These are phyloP conservation scores for Wolfiporia cocos DNA, from an alignment of 1,284 basidiomycete species.

Conservation along the genomic window DNA sequence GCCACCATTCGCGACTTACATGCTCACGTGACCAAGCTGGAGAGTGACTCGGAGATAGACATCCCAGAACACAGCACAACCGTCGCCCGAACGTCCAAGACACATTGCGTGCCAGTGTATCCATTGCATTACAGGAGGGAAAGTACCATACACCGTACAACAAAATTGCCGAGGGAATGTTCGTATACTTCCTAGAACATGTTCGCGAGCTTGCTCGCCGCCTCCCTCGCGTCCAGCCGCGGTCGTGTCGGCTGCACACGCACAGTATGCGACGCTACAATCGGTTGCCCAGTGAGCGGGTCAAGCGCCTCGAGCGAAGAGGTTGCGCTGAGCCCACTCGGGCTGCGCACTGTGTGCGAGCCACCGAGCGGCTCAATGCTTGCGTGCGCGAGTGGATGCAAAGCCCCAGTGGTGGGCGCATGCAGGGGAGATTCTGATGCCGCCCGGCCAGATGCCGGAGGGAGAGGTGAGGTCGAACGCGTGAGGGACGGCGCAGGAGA, in stretches of 20 bases:
- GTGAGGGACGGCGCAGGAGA: slow-evolving; percentile 13
- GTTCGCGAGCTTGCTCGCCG: slow-evolving; percentile 83
- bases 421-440: slow-evolving; percentile 18
- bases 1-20: too few species aligned
- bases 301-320: slow-evolving; percentile 37
- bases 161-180: too few species aligned
- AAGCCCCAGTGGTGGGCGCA: slow-evolving; percentile 13
- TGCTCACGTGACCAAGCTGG: too few species aligned
- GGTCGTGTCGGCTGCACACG: slow-evolving; percentile 61
- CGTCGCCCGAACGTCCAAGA: too few species aligned
- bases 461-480: slow-evolving; percentile 12
- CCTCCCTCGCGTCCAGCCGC: slow-evolving; percentile 71
- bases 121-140: too few species aligned
- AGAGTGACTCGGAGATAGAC: too few species aligned
- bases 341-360: slow-evolving; percentile 6
- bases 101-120: too few species aligned
- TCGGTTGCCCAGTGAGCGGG: slow-evolving; percentile 52
- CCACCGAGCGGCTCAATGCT: slow-evolving; percentile 5
- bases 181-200: slow-evolving; percentile 72
- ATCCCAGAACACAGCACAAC: too few species aligned
- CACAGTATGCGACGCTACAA: slow-evolving; percentile 60
- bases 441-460: slow-evolving; percentile 5
- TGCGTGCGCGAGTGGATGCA: slow-evolving; percentile 19
- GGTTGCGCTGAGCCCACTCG: slow-evolving; percentile 16
- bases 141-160: too few species aligned